Evolutionary conservation across 768 basidiomycete species (phyloP), one percentile per base, ranked within the genome.

Genomic region (Rhizopogon roseolus): DNA sequence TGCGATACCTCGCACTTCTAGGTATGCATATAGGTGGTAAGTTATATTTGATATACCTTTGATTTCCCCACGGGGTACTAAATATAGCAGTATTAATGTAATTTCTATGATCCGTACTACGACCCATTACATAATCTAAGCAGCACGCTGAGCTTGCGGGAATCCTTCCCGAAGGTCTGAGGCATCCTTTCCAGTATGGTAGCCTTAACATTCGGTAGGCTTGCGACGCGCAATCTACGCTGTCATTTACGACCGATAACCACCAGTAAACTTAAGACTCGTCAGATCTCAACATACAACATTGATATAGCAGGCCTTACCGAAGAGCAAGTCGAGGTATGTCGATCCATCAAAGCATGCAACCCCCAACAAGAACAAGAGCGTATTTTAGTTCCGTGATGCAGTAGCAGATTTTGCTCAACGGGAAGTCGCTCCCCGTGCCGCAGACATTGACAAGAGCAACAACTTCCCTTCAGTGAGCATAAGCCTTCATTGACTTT

Each of bases 401-500:
- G 89, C 86, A 1, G 84, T 96, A 1, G 70, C 74, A 22, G 81
- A 87, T 46, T 98, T 97, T 61, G 86, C 92, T 2, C 76, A 87
- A 69, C 82, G 81, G 58, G 93, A 95, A 67, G 73, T 97, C 41
- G 88, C 91, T 1, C 94, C 93, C 10, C 29, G 88, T 56, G 93
- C 93, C 8, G 88, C 81, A 53, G 86, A 92, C 59, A 86, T 94
- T 42, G 95, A 98, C 73, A 84, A 77, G 70, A 85, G 79, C 27
- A 96, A 97, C 69, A 85, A 75, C 49, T 90, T 89, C 60, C 94
- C 94, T 17, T 61, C 70, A 55, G 91, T 93, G 63, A 58, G 81
- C 64, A 5, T 19, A 6, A 6, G 14, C 11, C 41, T 6, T 40
- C 16, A 36, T 52, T 9, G 8, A 42, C 1, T 14, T 13, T 22